Evolutionary conservation across 495 filamentous ascomycete genomes (phyloP).

Genomic region (Aspergillus diversus): DNA sequence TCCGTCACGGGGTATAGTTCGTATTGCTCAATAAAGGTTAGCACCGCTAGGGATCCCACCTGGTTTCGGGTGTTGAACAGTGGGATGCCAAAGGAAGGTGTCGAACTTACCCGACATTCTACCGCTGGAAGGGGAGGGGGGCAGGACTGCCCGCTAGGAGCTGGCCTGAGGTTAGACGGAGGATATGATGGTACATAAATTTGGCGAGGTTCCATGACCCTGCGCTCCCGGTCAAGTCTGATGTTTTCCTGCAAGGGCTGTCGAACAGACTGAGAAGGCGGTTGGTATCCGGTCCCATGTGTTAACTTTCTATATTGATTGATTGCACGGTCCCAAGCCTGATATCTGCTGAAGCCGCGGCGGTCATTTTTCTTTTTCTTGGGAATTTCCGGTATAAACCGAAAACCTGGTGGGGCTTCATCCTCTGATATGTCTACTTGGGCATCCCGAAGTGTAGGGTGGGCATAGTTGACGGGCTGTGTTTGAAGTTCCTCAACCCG

Average conservation of each 20-base stretch:
- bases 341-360: constrained; percentile 53
- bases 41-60: constrained; percentile 18
- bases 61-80: background rate
- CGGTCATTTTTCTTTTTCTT: constrained; percentile 41
- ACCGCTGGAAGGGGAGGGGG: constrained; percentile 12
- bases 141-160: constrained; percentile 20
- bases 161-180: constrained; percentile 21
- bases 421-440: constrained; percentile 39
- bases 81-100: background rate
- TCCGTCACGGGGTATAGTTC: constrained; percentile 29
- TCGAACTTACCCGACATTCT: constrained; percentile 28
- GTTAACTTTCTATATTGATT: constrained; percentile 41
- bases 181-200: constrained; percentile 24
- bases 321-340: constrained; percentile 52
- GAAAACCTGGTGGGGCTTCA: constrained; percentile 43
- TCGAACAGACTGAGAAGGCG: constrained; percentile 28
- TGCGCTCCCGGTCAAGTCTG: constrained; percentile 20
- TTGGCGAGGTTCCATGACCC: constrained; percentile 16
- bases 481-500: constrained; percentile 39
- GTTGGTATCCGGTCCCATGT: constrained; percentile 26
- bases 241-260: constrained; percentile 26
- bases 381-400: constrained; percentile 34
- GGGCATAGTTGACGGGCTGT: constrained; percentile 31
- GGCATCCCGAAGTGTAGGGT: constrained; percentile 21
- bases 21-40: constrained; percentile 36